A percentile compares a stretch with the other conserved stretches of the same genome.
Conservation (phyloP, 2,329 filamentous ascomycete species). For the Eurotiales sp. region DNA sequence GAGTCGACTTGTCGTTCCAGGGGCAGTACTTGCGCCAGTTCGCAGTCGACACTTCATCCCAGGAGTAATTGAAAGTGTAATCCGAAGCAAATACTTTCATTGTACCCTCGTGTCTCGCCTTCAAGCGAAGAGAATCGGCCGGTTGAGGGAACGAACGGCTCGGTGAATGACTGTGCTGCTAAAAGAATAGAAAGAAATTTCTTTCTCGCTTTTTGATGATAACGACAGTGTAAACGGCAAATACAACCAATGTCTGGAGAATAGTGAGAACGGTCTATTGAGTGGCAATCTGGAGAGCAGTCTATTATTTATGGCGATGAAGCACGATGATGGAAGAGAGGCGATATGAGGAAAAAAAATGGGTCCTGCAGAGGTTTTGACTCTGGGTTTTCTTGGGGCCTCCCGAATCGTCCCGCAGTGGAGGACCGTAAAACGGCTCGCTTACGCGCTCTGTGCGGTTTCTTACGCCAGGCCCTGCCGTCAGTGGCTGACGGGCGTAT, state of each 20-base stretch:
- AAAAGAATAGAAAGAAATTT: neutral
- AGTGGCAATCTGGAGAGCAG: neutral
- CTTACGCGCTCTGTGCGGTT: too few species aligned
- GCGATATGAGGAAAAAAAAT: constrained; percentile 7
- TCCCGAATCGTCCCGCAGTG: neutral
- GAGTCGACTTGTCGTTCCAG: constrained; percentile 98
- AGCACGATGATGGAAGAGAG: neutral
- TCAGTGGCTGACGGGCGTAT: neutral
- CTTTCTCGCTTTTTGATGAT: neutral
- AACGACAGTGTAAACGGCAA: too few species aligned
- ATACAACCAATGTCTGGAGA: too few species aligned
- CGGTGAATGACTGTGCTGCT: neutral
- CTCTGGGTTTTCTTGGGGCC: neutral
- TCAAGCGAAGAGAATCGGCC: neutral
- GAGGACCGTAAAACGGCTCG: too few species aligned
- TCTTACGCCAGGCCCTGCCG: too few species aligned
- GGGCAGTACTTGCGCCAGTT: constrained; percentile 99
- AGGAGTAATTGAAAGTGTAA: constrained; percentile 94
- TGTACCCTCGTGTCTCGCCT: constrained; percentile 4
- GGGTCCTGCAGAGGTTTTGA: neutral
- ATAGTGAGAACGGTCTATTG: neutral
- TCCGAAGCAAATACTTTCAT: constrained; percentile 97
- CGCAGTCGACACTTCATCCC: constrained; percentile 94
- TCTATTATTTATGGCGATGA: neutral
- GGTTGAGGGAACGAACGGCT: neutral